Evolutionary conservation across 2,329 filamentous ascomycete genomes (phyloP).

Genomic region (Exophiala aquamarina): DNA sequence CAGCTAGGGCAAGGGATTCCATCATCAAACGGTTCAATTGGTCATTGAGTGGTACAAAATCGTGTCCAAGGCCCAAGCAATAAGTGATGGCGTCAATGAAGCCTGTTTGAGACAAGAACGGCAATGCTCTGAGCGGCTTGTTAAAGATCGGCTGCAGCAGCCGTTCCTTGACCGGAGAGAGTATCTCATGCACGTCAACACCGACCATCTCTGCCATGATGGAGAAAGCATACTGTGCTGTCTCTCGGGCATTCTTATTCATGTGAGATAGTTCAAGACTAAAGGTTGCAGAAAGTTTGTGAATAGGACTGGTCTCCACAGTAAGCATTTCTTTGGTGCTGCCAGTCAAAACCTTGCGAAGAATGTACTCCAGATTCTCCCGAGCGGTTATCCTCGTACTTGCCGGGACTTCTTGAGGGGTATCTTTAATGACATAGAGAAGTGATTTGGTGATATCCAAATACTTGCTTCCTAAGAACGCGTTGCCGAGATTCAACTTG

Average conservation of each 20-base stretch:
- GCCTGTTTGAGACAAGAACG: conserved; percentile 93
- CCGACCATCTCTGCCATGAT: conserved; percentile 76
- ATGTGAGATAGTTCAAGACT: conserved; percentile 90
- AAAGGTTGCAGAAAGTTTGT: conserved; percentile 78
- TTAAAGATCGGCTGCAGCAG: conserved; percentile 90
- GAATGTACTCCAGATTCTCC: conserved; percentile 75
- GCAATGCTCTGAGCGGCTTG: conserved; percentile 88
- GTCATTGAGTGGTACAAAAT: conserved; percentile 90
- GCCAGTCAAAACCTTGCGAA: conserved; percentile 75
- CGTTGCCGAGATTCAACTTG: conserved; percentile 77
- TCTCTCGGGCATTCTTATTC: conserved; percentile 91
- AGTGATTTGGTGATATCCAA: conserved; percentile 87
- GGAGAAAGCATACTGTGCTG: conserved; percentile 76
- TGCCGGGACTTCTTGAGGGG: conserved; percentile 89
- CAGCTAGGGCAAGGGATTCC: conserved; percentile 89
- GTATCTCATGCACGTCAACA: conserved; percentile 80
- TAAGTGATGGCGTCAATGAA: conserved; percentile 98
- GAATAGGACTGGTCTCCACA: conserved; percentile 65
- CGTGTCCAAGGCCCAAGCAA: conserved; percentile 82
- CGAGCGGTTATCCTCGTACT: conserved; percentile 82
- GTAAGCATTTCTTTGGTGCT: conserved; percentile 77
- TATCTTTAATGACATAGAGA: conserved; percentile 97
- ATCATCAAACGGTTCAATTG: conserved; percentile 84
- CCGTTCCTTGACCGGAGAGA: conserved; percentile 86
- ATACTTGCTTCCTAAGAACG: conserved; percentile 80